A percentile compares a stretch with the other conserved stretches of the same genome.
Evolutionary conservation across 2,329 filamentous ascomycete genomes (phyloP).

Genomic region (Cladophialophora bantiana): DNA sequence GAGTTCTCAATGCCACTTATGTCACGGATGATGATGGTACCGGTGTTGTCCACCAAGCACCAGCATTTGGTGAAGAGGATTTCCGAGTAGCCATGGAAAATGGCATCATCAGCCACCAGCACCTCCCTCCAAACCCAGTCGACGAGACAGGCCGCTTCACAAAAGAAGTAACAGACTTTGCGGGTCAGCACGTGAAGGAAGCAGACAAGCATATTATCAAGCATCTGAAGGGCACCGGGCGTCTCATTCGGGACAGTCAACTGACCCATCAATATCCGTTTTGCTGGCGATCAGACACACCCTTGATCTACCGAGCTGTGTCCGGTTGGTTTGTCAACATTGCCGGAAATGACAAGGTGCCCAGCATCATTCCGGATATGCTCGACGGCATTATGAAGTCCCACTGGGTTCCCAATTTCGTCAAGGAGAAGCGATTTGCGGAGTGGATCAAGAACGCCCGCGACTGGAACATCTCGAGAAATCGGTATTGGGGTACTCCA

Average conservation of each 20-base stretch:
- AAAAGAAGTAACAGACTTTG: slow-evolving; percentile 74
- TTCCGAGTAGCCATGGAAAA: slow-evolving; percentile 77
- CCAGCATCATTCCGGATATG: slow-evolving; percentile 75
- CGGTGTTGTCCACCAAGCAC: slow-evolving; percentile 86
- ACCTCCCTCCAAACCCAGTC: slow-evolving; percentile 80
- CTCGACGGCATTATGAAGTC: slow-evolving; percentile 81
- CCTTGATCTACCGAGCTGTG: slow-evolving; percentile 86
- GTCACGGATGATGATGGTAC: slow-evolving; percentile 85
- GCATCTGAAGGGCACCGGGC: slow-evolving; percentile 74
- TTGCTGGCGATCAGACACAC: slow-evolving; percentile 87
- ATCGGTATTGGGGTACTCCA: slow-evolving; percentile 89
- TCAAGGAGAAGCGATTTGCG: slow-evolving; percentile 85
- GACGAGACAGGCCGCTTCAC: slow-evolving; percentile 82
- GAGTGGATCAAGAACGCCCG: slow-evolving; percentile 85
- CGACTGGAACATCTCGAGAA: slow-evolving; percentile 90
- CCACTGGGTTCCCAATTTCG: slow-evolving; percentile 83
- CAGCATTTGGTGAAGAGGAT: slow-evolving; percentile 90
- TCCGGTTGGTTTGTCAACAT: slow-evolving; percentile 92
- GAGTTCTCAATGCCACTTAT: slow-evolving; percentile 78
- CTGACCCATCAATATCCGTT: slow-evolving; percentile 85
- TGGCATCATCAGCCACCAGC: slow-evolving; percentile 75
- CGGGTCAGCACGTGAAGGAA: slow-evolving; percentile 82
- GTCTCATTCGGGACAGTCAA: slow-evolving; percentile 78
- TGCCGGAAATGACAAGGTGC: slow-evolving; percentile 56
- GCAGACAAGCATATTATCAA: slow-evolving; percentile 91